phyloP scores from a whole-genome alignment of 208 protist genomes.

The Acanthamoeba triangularis region DNA sequence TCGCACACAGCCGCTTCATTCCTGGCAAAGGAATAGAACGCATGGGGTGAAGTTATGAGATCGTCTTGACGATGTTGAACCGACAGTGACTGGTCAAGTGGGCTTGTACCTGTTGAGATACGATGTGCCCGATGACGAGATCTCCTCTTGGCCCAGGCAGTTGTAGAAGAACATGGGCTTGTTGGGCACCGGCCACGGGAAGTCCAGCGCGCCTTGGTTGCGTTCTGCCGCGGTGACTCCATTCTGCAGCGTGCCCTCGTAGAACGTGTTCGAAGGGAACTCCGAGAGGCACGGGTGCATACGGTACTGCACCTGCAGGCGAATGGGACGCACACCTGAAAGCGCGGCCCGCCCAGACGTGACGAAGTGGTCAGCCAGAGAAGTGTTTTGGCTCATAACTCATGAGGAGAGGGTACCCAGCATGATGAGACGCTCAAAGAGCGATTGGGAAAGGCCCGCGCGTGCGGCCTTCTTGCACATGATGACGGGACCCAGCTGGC shows the following conservation, averaged over 20 bases:
- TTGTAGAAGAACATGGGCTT: conserved; percentile 97
- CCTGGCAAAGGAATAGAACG: background rate
- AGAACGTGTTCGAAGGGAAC: conserved; percentile 98
- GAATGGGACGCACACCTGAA: conserved; percentile 92
- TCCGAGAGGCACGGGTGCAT: conserved; percentile 98
- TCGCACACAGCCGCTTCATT: conserved; percentile 92
- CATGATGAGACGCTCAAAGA: conserved; percentile 98
- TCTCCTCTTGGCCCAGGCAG: conserved; percentile 95
- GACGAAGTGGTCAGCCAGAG: background rate
- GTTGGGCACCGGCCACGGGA: conserved; percentile 94
- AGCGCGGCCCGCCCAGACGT: background rate
- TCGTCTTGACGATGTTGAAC: background rate
- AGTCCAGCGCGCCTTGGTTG: conserved; percentile 87
- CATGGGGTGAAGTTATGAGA: background rate
- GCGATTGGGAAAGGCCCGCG: conserved; percentile 94
- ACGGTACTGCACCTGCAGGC: conserved; percentile 98
- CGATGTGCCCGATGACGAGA: conserved; percentile 95
- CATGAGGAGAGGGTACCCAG: conserved; percentile 83
- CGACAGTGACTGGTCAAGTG: background rate
- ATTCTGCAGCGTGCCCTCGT: conserved; percentile 98
- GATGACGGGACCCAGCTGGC: conserved; percentile 97
- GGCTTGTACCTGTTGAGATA: conserved; percentile 95
- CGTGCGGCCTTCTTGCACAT: conserved; percentile 95
- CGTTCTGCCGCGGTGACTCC: conserved; percentile 92
- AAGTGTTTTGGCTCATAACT: background rate